phyloP scores from a whole-genome alignment of 192 early-diverging fungal genomes.

The Rhizoclosmatium sp. region DNA sequence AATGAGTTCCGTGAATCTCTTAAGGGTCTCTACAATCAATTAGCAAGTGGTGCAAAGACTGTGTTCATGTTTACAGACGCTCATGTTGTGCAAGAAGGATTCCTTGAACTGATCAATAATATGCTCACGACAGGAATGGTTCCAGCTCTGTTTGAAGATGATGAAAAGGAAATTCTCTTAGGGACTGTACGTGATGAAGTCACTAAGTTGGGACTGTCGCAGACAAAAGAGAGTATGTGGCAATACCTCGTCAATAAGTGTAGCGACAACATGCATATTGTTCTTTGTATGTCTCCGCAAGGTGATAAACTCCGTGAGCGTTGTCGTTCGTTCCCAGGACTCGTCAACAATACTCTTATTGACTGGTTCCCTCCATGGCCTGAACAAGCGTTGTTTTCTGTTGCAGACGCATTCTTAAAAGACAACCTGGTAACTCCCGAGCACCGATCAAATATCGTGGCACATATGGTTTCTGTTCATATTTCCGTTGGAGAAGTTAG shows the following conservation, averaged over 20 bases:
- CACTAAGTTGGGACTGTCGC: slow-evolving; percentile 54
- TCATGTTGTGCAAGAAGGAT: slow-evolving; percentile 70
- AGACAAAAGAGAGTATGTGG: slow-evolving; percentile 65
- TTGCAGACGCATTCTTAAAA: slow-evolving; percentile 65
- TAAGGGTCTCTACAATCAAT: slow-evolving; percentile 57
- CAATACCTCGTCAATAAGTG: slow-evolving; percentile 70
- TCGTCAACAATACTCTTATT: slow-evolving; percentile 73
- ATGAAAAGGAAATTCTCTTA: slow-evolving; percentile 65
- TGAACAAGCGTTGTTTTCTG: slow-evolving; percentile 67
- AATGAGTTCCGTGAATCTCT: slow-evolving; percentile 63
- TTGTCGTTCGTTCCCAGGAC: slow-evolving; percentile 65
- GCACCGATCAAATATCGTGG: slow-evolving; percentile 54
- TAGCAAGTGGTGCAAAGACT: slow-evolving; percentile 59
- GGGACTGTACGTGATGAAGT: slow-evolving; percentile 61
- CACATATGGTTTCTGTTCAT: slow-evolving; percentile 69
- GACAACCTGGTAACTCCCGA: slow-evolving; percentile 57
- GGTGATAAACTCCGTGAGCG: slow-evolving; percentile 67
- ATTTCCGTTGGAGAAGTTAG: slow-evolving; percentile 61
- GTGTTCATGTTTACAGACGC: slow-evolving; percentile 72
- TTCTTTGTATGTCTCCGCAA: slow-evolving; percentile 70
- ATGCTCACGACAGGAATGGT: slow-evolving; percentile 71
- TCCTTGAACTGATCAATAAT: slow-evolving; percentile 70
- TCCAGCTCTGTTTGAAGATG: slow-evolving; percentile 67
- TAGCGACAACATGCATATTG: slow-evolving; percentile 65
- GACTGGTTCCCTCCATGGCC: slow-evolving; percentile 73